Percentiles rank a stretch among this genome's conserved stretches.
Evolutionary conservation across 2,329 filamentous ascomycete genomes (phyloP).

Genomic region (Fragosphaeria purpurea): DNA sequence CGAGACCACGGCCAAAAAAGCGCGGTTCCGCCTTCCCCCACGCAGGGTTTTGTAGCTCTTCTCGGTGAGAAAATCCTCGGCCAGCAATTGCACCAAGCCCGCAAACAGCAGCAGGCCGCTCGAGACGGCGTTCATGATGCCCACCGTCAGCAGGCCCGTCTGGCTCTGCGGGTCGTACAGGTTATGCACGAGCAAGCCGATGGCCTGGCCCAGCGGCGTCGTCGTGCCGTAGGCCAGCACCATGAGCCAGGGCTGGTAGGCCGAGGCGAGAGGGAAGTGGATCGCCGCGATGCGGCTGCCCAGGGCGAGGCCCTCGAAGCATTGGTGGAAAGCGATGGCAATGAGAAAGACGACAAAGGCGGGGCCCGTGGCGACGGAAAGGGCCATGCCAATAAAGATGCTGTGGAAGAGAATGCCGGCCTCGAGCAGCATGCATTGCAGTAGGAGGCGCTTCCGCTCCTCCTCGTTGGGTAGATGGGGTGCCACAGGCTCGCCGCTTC

Average conservation of each 20-base stretch:
- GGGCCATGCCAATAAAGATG: constrained; percentile 78
- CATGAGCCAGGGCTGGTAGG: constrained; percentile 70
- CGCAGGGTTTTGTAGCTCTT: constrained; percentile 60
- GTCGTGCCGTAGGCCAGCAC: constrained; percentile 66
- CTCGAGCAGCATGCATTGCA: constrained; percentile 72
- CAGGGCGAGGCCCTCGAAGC: constrained; percentile 78
- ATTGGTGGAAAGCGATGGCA: constrained; percentile 77
- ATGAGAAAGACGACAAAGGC: constrained; percentile 71
- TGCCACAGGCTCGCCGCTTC: constrained; percentile 14
- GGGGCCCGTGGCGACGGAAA: constrained; percentile 70
- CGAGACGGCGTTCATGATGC: constrained; percentile 79
- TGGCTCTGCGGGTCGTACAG: constrained; percentile 72
- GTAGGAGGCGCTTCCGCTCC: constrained; percentile 54
- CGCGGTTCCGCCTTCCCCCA: constrained; percentile 50
- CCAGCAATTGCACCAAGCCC: constrained; percentile 71
- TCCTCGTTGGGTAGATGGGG: constrained; percentile 32
- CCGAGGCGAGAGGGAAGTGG: constrained; percentile 61
- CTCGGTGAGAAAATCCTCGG: constrained; percentile 72
- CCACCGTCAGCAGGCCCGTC: constrained; percentile 69
- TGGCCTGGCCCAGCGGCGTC: constrained; percentile 74
- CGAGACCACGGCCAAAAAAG: constrained; percentile 52
- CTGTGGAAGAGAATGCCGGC: constrained; percentile 79
- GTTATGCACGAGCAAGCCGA: constrained; percentile 66
- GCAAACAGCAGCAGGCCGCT: constrained; percentile 73
- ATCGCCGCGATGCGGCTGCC: constrained; percentile 78